Evolutionary conservation across 768 basidiomycete genomes (phyloP), one percentile per base, ranked within the genome.

Genomic region (Termitomyces sp.): DNA sequence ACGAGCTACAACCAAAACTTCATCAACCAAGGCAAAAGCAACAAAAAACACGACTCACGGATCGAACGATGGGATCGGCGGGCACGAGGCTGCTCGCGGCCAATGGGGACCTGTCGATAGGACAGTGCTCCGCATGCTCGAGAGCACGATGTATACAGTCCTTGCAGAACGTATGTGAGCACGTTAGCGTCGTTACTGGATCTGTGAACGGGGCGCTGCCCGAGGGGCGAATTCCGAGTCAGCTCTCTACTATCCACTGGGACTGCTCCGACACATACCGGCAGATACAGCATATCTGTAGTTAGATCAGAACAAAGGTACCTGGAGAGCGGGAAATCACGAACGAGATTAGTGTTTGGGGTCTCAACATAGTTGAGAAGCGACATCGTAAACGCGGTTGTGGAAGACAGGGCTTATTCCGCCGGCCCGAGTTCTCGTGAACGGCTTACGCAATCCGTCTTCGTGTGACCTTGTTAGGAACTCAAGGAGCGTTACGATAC

Each of bases 131-230:
- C 7, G 85, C 82, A 57, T 88, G 81, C 12, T 70, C 68, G 3
- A 95, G 77, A 0, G 93, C 89, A 49, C 77, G 75, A n/a, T 73
- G 63, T 58, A 94, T 89, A 65, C 94, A 96, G 30, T 83, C 85
- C n/a, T 72, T 71, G 68, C 94, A 96, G 68, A 95, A 95, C 0
- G 91, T 95, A 67, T 93, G 94, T 57, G 81, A 76, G 63, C 94
- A 95, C 8, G 86, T 82, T 40, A 71, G 78, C 0, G 90, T 86
- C 0, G 88, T 89, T 1, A 79, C 79, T 10, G 93, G 94, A 30
- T 91, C 81, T 8, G 83, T 72, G 65, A 94, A 94, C 3, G 91
- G 89, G 54, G 78, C 76, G 23, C 86, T 88, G 47, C 9, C 19
- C 50, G 62, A 39, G 10, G 3, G 6, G 11, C 35, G 14, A 16